Conservation (phyloP, 306 rosid genomes). For the Acacia confusa region DNA sequence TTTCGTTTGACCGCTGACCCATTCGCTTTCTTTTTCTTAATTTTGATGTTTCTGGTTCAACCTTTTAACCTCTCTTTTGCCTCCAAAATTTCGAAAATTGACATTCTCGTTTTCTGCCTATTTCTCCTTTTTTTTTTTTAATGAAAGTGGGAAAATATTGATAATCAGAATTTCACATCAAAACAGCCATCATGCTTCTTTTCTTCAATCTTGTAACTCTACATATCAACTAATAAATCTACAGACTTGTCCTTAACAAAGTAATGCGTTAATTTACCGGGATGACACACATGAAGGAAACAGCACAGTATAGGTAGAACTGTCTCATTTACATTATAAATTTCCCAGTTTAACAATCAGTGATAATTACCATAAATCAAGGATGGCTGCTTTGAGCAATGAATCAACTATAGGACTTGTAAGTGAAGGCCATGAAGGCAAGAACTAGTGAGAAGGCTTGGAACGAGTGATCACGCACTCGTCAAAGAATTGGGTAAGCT, state of each 20-base stretch:
- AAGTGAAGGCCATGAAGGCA: not conserved
- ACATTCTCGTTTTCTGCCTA: not conserved
- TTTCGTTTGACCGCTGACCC: not conserved
- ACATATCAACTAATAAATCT: not conserved
- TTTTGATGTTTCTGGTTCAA: not conserved
- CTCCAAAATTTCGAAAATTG: not conserved
- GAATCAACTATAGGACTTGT: slow-evolving; percentile 36
- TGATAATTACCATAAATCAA: slow-evolving; percentile 18
- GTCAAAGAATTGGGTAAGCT: slow-evolving; percentile 80
- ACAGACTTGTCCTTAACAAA: not conserved
- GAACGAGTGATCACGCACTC: slow-evolving; percentile 64
- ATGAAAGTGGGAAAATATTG: no score
- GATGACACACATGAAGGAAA: slow-evolving; percentile 34
- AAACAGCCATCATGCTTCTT: no score
- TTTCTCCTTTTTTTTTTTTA: not conserved
- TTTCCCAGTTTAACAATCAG: slow-evolving; percentile 18
- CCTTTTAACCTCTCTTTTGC: not conserved
- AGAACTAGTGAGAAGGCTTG: slow-evolving; percentile 44
- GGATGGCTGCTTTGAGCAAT: slow-evolving; percentile 33
- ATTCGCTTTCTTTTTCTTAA: not conserved
- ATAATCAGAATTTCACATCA: no score
- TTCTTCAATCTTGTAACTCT: not conserved
- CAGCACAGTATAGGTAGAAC: not conserved
- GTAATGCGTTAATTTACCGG: not conserved
- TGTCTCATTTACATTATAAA: slow-evolving; percentile 26